Conservation (phyloP, 1,139 yeast species). For the Yamadazyma sp. region DNA sequence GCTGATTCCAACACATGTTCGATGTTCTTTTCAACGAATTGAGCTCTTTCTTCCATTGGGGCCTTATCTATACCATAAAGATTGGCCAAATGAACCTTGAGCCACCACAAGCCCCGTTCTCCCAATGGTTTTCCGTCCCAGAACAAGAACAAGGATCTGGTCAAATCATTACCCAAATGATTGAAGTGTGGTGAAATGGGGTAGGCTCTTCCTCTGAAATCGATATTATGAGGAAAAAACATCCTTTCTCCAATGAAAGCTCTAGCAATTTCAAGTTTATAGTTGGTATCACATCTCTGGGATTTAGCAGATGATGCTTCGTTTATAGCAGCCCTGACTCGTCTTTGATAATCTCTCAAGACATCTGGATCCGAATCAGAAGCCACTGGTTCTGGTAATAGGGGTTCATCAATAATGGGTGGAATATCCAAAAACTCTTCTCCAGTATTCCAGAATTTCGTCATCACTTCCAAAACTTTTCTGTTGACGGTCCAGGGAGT, state of each 20-base stretch:
- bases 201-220: constrained; percentile 94
- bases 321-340: constrained; percentile 56
- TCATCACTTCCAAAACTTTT: constrained; percentile 63
- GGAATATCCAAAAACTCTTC: constrained; percentile 81
- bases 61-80: constrained; percentile 86
- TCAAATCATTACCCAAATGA: constrained; percentile 89
- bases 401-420: constrained; percentile 51
- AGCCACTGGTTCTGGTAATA: constrained; percentile 66
- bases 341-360: constrained; percentile 65
- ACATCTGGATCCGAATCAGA: constrained; percentile 69
- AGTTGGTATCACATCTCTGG: constrained; percentile 89
- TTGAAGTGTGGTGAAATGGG: constrained; percentile 80
- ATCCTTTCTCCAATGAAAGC: constrained; percentile 88
- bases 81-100: constrained; percentile 87
- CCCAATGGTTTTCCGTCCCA: constrained; percentile 90
- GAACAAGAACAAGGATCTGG: constrained; percentile 79
- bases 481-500: constrained; percentile 94
- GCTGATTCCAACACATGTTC: constrained; percentile 68
- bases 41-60: constrained; percentile 71
- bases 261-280: constrained; percentile 91
- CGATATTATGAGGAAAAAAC: constrained; percentile 91
- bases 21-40: constrained; percentile 68
- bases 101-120: constrained; percentile 74
- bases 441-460: constrained; percentile 86
- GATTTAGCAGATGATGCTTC: constrained; percentile 73